A percentile compares a stretch with the other conserved stretches of the same genome.
phyloP scores from a whole-genome alignment of 2,329 filamentous ascomycete genomes.

The Penicillium sp. region DNA sequence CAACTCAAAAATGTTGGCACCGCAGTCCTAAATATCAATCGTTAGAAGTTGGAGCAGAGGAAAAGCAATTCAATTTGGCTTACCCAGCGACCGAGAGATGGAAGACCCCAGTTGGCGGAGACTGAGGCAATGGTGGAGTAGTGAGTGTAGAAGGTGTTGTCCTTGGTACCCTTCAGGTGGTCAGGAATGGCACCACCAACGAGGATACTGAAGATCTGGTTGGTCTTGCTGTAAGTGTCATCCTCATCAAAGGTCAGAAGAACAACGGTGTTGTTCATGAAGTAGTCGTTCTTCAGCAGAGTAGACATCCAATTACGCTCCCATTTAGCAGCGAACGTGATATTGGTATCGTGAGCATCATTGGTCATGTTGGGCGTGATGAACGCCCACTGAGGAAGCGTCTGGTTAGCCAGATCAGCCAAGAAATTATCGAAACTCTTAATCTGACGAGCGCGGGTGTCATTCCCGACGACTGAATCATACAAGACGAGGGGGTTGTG shows the following conservation, averaged over 20 bases:
- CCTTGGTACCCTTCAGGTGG: slow-evolving; percentile 60
- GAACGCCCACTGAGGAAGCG: slow-evolving; percentile 64
- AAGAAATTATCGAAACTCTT: slow-evolving; percentile 71
- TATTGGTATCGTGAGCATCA: slow-evolving; percentile 69
- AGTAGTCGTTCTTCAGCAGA: slow-evolving; percentile 62
- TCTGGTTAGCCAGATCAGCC: slow-evolving; percentile 57
- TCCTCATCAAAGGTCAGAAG: slow-evolving; percentile 81
- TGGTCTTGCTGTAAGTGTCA: slow-evolving; percentile 61
- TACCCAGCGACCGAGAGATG: slow-evolving; percentile 60
- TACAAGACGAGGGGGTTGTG: slow-evolving; percentile 67
- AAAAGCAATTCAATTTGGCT: background rate
- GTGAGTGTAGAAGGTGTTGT: slow-evolving; percentile 67
- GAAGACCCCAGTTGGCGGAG: slow-evolving; percentile 64
- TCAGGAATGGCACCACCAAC: slow-evolving; percentile 68
- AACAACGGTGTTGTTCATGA: slow-evolving; percentile 73
- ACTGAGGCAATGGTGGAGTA: slow-evolving; percentile 67
- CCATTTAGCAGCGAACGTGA: slow-evolving; percentile 66
- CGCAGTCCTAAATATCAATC: slow-evolving; percentile 50
- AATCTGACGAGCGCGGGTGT: slow-evolving; percentile 59
- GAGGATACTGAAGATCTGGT: slow-evolving; percentile 65
- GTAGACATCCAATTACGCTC: slow-evolving; percentile 63
- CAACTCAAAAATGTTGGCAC: slow-evolving; percentile 61
- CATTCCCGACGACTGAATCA: slow-evolving; percentile 56
- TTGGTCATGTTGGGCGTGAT: slow-evolving; percentile 53
- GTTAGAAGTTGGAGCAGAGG: background rate